These are phyloP conservation scores for Geotrichum macrosporum DNA, from an alignment of 1,139 yeast species.

Conservation along the genomic window DNA sequence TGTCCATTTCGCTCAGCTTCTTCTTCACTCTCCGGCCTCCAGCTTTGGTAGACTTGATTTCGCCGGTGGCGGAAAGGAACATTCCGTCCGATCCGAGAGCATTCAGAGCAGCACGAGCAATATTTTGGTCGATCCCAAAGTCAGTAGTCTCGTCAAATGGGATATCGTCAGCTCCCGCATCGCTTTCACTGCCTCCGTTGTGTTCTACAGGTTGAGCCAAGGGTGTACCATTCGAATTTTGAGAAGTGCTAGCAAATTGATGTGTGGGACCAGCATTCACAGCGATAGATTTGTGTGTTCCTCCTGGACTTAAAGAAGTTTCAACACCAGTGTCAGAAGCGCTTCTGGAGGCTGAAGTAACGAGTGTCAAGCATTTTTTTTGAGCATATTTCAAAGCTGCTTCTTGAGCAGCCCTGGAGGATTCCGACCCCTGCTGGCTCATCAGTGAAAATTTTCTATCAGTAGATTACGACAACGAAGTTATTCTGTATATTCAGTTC, in stretches of 20 bases:
- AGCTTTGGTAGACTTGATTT: neutral
- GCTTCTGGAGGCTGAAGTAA: slow-evolving; percentile 7
- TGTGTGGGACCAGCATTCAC: too few relatives aligned
- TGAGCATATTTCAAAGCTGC: slow-evolving; percentile 18
- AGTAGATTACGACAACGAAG: too few relatives aligned
- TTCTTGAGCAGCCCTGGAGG: slow-evolving; percentile 17
- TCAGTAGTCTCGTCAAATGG: slow-evolving; percentile 13
- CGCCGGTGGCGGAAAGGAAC: slow-evolving; percentile 10
- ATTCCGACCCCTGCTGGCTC: neutral
- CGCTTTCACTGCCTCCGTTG: slow-evolving; percentile 8
- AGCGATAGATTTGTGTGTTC: neutral
- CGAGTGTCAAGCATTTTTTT: slow-evolving; percentile 17
- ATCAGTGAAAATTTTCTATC: too few relatives aligned
- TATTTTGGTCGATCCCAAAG: slow-evolving; percentile 20
- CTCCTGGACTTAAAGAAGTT: neutral
- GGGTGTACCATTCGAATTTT: too few relatives aligned
- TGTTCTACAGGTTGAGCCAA: too few relatives aligned
- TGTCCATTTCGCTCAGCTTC: slow-evolving; percentile 27
- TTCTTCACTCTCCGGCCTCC: slow-evolving; percentile 11
- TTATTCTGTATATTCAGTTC: too few relatives aligned
- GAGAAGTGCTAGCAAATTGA: too few relatives aligned
- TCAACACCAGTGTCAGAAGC: neutral
- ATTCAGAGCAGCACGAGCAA: slow-evolving; percentile 20
- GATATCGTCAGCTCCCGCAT: slow-evolving; percentile 10
- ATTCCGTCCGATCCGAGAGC: slow-evolving; percentile 20